These are phyloP conservation scores for Carex cristatella DNA, from an alignment of 176 grass and related monocot species.

Conservation along the genomic window DNA sequence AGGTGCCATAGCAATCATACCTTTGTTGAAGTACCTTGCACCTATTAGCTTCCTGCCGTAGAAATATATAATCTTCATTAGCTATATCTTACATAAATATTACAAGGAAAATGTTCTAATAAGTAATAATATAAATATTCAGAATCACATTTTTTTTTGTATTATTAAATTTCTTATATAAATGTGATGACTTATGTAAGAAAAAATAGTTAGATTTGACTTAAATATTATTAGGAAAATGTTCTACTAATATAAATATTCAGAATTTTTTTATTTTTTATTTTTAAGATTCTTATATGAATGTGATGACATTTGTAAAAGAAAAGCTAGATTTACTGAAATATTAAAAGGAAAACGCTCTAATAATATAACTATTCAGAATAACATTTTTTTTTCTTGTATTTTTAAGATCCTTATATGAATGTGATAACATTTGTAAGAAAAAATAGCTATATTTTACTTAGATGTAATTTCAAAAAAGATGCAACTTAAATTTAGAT, in stretches of 20 bases:
- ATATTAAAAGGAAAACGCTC: background rate
- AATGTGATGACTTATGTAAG: background rate
- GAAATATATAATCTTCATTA: too few relatives aligned
- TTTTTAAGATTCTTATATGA: background rate
- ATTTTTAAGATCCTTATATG: background rate
- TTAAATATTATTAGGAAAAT: background rate
- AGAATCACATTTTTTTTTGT: background rate
- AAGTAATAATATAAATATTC: background rate
- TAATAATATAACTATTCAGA: background rate
- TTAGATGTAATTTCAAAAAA: background rate
- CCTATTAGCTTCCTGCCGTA: conserved; percentile 56
- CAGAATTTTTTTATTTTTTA: background rate
- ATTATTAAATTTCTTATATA: background rate
- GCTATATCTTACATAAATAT: background rate
- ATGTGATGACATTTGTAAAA: background rate
- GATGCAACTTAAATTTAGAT: background rate
- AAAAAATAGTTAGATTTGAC: background rate
- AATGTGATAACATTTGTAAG: background rate
- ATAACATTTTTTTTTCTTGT: background rate
- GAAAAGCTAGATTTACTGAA: background rate
- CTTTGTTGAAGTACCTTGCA: conserved; percentile 51
- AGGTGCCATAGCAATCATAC: conserved; percentile 2
- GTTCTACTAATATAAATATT: background rate
- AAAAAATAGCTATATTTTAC: background rate
- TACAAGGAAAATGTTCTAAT: background rate